Base-by-base conservation (phyloP, 176 grass and related monocot genomes). In the Zoysia japonica region DNA sequence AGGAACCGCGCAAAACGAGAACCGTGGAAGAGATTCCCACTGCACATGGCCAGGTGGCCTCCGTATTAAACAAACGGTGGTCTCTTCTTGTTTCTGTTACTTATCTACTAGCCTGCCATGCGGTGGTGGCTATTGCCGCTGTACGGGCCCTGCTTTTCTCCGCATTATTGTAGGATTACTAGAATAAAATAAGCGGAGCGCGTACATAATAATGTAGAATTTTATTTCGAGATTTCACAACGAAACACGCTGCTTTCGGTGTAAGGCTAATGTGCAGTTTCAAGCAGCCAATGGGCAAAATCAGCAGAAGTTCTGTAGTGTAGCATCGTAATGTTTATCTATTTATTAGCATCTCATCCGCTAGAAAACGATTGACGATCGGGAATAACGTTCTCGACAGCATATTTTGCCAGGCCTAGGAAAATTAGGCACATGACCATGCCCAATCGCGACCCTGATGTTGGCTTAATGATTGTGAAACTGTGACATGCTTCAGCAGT, bases 21-120 rank as follows among this genome's bases (percentile, higher is more conserved):
- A 63, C 41, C 87, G 82, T 82, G 80, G 82, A 28, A 64, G 65
- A 80, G 82, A 85, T 88, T 85, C 87, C 59, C 87, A 76, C 76
- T 28, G 71, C 87, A 88, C 87, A 88, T 85, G 87, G 87, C 77
- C 82, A 85, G 87, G 80, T 85, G 82, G 50, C 45, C 50, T 65
- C 75, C 65, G 39, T 16, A 85, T 81, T 80, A 85, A 88, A 88
- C 3, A 88, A 85, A 76, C 79, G 20, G 47, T 12, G 11, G 46
- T 4, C 63, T 52, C 55, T 70, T 28, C 81, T 76, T 76, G 48
- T 36, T 76, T 47, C 71, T 71, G 82, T 54, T 71, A 84, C 65
- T 28, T 28, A 28, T 28, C 28, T 28, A 28, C 28, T 28, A 54
- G 38, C 61, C 17, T 35, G 76, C 76, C 71, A 65, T 71, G 65